Conservation (phyloP, 192 early-diverging fungal species). For the Backusella luteola region DNA sequence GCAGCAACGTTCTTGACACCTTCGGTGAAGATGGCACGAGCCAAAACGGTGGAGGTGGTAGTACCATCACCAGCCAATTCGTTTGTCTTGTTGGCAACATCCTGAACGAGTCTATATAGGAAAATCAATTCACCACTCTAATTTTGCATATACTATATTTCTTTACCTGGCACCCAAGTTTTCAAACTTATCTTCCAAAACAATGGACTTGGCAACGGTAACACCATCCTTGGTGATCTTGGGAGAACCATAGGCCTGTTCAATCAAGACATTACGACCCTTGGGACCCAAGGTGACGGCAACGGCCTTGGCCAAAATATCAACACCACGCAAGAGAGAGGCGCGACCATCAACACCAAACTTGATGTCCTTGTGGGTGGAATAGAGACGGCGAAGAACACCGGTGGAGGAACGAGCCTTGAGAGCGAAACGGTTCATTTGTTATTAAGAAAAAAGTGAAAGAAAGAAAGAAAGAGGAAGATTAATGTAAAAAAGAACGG, state of each 20-base stretch:
- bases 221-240: conserved; percentile 99
- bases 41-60: conserved; percentile 97
- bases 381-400: conserved; percentile 57
- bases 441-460: not conserved
- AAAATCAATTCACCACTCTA: not conserved
- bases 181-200: conserved; percentile 97
- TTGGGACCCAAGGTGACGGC: conserved; percentile 99
- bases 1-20: conserved; percentile 99
- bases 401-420: conserved; percentile 33
- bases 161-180: conserved; percentile 91
- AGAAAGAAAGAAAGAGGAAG: not conserved
- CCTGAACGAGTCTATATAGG: conserved; percentile 82
- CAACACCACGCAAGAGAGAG: conserved; percentile 90
- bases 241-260: conserved; percentile 95
- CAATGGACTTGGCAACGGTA: conserved; percentile 97
- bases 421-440: conserved; percentile 32
- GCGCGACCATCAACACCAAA: conserved; percentile 97
- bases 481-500: not conserved
- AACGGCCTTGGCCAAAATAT: conserved; percentile 96
- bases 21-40: conserved; percentile 98
- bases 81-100: conserved; percentile 99
- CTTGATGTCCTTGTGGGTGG: conserved; percentile 94
- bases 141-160: not conserved
- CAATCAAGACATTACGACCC: conserved; percentile 98
- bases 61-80: conserved; percentile 99